Base-by-base conservation (phyloP, 495 filamentous ascomycete species). In the Hypoxylon subgilvum region DNA sequence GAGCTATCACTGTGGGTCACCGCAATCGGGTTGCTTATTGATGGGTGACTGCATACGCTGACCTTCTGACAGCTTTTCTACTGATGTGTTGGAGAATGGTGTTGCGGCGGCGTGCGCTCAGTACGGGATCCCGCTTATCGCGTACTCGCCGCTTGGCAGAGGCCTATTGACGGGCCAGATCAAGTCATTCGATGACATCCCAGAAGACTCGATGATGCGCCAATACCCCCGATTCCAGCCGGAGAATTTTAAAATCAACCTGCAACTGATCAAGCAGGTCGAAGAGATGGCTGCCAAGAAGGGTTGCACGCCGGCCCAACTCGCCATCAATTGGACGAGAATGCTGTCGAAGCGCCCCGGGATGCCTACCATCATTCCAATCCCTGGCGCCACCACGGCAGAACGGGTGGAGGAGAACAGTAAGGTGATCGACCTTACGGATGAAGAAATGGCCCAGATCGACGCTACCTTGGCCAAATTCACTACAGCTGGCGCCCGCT, bases 291-390 rank as follows among this genome's bases (percentile, higher is more conserved):
- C 92, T 8, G 64, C 76, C 55, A 76, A 79, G 61, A 96, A 92
- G 75, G 83, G 83, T 6, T 83, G 82, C 61, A 90, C 87, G 7
- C 78, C 87, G 0, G 84, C 83, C 4, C 91, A 97, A 74, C 74
- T 96, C 32, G 91, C 90, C 9, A 73, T 96, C 45, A 81, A 76
- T 18, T 97, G 92, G 91, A 76, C 87, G 3, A 70, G 57, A 13
- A 36, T 72, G 8, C 69, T 84, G 52, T 81, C 82, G 47, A 43
- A 50, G 13, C 73, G 71, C 22, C 76, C 80, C 57, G 75, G 84
- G 21, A 88, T 84, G n/a, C 39, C 39, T 23, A 79, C 77, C 4
- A 88, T 96, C 59, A 86, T 95, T 48, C 92, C 91, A 4, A 95
- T 96, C 58, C 92, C 91, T 0, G 91, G 92, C 10, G 83, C 86